Percentiles rank a stretch among this genome's conserved stretches.
Evolutionary conservation across 495 filamentous ascomycete species (phyloP).

Genomic region (Rhizodiscina lignyota): DNA sequence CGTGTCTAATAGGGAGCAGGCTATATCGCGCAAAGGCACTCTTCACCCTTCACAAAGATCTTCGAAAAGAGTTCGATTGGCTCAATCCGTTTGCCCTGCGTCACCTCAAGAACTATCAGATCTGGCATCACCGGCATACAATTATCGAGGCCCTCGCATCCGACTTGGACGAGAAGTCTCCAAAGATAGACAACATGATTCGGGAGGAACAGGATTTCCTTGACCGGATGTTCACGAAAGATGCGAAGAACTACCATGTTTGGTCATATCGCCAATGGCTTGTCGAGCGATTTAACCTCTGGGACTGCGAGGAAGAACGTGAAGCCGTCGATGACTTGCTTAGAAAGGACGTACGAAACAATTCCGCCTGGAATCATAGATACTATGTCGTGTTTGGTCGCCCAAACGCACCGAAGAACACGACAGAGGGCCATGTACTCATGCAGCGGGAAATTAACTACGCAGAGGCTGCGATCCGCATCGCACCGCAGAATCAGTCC

Average conservation of each 20-base stretch:
- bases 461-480: slow-evolving; percentile 47
- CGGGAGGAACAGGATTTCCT: slow-evolving; percentile 70
- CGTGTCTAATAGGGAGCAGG: no score
- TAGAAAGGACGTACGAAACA: slow-evolving; percentile 71
- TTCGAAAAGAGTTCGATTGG: slow-evolving; percentile 65
- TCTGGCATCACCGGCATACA: slow-evolving; percentile 92
- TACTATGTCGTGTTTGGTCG: slow-evolving; percentile 75
- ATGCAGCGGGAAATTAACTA: no score
- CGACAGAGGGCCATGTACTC: no score
- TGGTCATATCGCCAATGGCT: slow-evolving; percentile 92
- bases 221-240: slow-evolving; percentile 59
- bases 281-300: slow-evolving; percentile 64
- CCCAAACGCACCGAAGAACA: no score
- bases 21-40: slow-evolving; percentile 75
- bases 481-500: slow-evolving; percentile 84
- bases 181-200: no score
- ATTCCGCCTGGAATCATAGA: slow-evolving; percentile 92
- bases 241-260: slow-evolving; percentile 96
- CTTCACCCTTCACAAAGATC: slow-evolving; percentile 44
- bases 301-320: slow-evolving; percentile 47
- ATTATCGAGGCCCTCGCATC: slow-evolving; percentile 41
- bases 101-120: slow-evolving; percentile 95
- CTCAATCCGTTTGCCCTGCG: slow-evolving; percentile 64
- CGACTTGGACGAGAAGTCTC: slow-evolving; percentile 35
- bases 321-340: slow-evolving; percentile 53